Conservation (phyloP, 208 protist species). For the Zelonia costaricensis region DNA sequence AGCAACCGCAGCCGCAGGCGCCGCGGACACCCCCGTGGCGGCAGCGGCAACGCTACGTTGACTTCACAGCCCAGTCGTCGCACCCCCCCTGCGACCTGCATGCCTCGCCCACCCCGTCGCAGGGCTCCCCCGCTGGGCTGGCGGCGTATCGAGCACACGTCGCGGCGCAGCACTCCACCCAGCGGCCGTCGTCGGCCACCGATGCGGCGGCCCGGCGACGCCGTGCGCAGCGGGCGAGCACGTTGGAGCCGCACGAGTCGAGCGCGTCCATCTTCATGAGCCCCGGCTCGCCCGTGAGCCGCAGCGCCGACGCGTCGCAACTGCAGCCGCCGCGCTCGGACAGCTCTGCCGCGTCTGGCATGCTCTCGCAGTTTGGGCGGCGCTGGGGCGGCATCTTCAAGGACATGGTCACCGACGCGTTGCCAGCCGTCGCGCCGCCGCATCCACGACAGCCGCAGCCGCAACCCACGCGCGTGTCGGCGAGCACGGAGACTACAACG, state of each 20-base stretch:
- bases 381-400: slow-evolving; percentile 59
- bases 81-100: too few species aligned
- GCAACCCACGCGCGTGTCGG: neutral
- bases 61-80: too few species aligned
- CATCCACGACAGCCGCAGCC: neutral
- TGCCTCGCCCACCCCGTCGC: neutral
- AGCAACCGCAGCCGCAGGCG: too few species aligned
- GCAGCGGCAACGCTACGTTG: too few species aligned
- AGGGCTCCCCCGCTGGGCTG: neutral
- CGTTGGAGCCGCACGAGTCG: neutral
- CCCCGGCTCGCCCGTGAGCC: neutral
- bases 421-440: neutral
- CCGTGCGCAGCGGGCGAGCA: neutral
- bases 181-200: neutral
- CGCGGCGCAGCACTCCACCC: slow-evolving; percentile 29
- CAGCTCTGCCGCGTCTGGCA: slow-evolving; percentile 7
- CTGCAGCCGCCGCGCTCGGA: slow-evolving; percentile 5
- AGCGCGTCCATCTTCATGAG: slow-evolving; percentile 4
- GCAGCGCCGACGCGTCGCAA: slow-evolving; percentile 2
- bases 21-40: too few species aligned
- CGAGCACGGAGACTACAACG: neutral
- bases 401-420: slow-evolving; percentile 33
- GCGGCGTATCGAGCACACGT: slow-evolving; percentile 22
- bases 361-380: slow-evolving; percentile 37
- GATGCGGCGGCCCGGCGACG: neutral